phyloP scores from a whole-genome alignment of 257 asterid species.

The Galeopsis tetrahit region DNA sequence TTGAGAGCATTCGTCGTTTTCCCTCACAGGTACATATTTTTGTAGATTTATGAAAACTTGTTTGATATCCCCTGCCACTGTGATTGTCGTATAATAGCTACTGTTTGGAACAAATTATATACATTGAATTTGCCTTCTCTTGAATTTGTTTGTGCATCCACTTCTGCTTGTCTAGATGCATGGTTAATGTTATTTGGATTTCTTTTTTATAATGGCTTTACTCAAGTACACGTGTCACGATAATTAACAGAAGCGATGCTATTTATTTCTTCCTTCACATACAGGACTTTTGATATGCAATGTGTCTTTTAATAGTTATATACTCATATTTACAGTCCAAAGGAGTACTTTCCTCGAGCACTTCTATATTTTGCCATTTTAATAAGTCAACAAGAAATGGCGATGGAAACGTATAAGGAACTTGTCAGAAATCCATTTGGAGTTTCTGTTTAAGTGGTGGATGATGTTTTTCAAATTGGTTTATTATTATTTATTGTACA shows the following conservation, averaged over 20 bases:
- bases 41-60: neutral
- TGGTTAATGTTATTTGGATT: neutral
- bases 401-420: neutral
- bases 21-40: conserved; percentile 75
- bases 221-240: neutral
- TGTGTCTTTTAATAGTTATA: neutral
- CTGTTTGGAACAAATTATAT: neutral
- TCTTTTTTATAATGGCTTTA: neutral
- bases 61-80: conserved; percentile 7
- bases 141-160: conserved; percentile 3
- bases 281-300: neutral
- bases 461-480: neutral
- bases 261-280: neutral
- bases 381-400: neutral
- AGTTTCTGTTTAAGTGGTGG: neutral
- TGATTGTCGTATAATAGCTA: neutral
- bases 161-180: neutral
- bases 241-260: neutral
- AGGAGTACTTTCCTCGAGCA: neutral
- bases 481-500: neutral
- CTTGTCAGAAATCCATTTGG: neutral
- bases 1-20: conserved; percentile 90
- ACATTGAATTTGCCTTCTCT: neutral
- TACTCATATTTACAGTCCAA: neutral
- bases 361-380: neutral